Evolutionary conservation across 108 stramenopile species (phyloP), one percentile per base, ranked within the genome.

Genomic region (Pseudonitzschia delicatissima): DNA sequence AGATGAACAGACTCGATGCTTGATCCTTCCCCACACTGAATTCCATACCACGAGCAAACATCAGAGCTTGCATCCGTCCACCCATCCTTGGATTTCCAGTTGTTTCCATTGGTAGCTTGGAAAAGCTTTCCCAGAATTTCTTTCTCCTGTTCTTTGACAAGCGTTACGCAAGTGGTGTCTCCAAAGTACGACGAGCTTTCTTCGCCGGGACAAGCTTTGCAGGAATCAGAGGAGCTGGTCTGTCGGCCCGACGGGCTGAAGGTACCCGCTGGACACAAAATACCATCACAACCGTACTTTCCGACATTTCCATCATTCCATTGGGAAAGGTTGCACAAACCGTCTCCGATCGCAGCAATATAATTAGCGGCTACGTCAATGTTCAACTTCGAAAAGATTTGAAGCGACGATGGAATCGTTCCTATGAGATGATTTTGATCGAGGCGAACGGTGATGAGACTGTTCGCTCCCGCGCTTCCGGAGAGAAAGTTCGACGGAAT

Each of bases 11-110:
- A 77, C 37, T 87, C 77, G 17, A 94, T 76, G 5, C 76, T 67
- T 12, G 64, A 66, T 3, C 77, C 85, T 21, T 84, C 77, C 15
- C 64, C 68, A 73, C 93, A 94, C 5, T 76, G 52, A 20, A 94
- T 73, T 8, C 93, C 93, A 64, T 76, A 82, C 90, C 90, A 91
- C 25, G 67, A 66, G 51, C 92, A 93, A 52, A 90, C 68, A 57
- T 86, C 80, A 40, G 63, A 51, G 23, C 63, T 55, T 0, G 80
- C 71, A 25, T 76, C 74, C 53, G 78, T 73, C 92, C 92, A 93
- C 53, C 86, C 82, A 37, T 88, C 85, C 9, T 77, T 64, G 39
- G 76, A 76, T 8, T 74, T 70, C 74, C 73, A 75, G 45, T 73
- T 73, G n/a, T 76, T 72, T 31, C 91, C 91, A 49, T 77, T 83